Evolutionary conservation across 1,139 yeast species (phyloP), one percentile per base, ranked within the genome.

Genomic region (Yamadazyma songkhlaensis): DNA sequence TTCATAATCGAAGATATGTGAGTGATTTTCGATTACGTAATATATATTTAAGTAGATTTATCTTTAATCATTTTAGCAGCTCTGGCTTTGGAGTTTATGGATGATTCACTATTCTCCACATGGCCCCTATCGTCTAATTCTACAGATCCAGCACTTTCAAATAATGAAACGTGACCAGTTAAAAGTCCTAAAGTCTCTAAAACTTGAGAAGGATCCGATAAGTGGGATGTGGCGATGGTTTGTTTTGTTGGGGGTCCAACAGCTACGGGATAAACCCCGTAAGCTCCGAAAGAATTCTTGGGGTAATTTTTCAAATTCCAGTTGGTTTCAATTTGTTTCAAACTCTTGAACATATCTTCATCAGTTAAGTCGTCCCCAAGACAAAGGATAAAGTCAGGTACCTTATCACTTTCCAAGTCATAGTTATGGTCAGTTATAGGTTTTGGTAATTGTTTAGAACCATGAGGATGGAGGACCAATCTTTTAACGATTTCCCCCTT

Each of bases 361-460:
- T 92, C 99, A 0, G 99, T 94, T 37, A 84, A 74, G 59, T 92
- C 99, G 60, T 92, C 99, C 34, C 99, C 99, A 33, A 88, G 67
- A 64, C 97, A 92, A 39, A 90, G 62, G 35, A 86, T 77, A 54
- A 94, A 92, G 53, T 86, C 96, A 0, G 96, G 92, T 35, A 79
- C 67, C 35, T 75, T 70, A 2, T 71, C 74, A 21, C 62, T 57
- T 0, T 69, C 54, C 20, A 74, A 62, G n/a, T 59, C 58, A 44
- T 46, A 54, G 13, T 47, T 50, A 32, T 46, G 45, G 22, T 49
- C 51, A 12, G 48, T 59, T 39, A 49, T 60, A 42, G 53, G 61
- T 35, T 50, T 50, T 33, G 62, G 67, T 41, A 58, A 64, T 49
- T 69, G 75, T 37, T 64, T 60, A 1, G 64, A 53, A 2, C 84